Conservation (phyloP, 371 early-diverging fungal genomes). For the Syncephalis fuscata region DNA sequence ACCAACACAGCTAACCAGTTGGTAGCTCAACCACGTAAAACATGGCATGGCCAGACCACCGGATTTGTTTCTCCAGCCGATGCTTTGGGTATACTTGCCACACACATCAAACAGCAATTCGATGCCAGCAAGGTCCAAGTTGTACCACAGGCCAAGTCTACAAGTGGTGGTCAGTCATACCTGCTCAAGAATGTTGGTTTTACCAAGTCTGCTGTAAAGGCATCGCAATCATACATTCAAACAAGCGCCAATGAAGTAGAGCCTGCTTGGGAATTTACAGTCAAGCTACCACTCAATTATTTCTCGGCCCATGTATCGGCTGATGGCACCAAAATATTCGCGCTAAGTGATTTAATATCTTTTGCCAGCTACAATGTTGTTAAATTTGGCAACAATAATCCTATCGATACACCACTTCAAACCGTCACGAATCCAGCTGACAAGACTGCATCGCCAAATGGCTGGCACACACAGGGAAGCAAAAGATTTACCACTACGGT, state of each 20-base stretch:
- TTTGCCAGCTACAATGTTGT: constrained; percentile 58
- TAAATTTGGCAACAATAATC: constrained; percentile 79
- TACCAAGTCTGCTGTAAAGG: too few relatives aligned
- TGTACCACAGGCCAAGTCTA: too few relatives aligned
- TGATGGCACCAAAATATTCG: constrained; percentile 36
- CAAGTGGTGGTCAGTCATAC: too few relatives aligned
- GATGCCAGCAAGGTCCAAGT: too few relatives aligned
- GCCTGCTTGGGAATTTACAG: constrained; percentile 71
- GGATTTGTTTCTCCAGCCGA: too few relatives aligned
- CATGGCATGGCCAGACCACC: too few relatives aligned
- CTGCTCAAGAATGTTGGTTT: too few relatives aligned
- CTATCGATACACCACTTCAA: constrained; percentile 41
- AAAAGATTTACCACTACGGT: constrained; percentile 36
- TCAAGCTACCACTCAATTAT: constrained; percentile 83
- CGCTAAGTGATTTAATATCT: constrained; percentile 78
- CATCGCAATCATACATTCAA: too few relatives aligned
- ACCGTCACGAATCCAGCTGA: constrained; percentile 57
- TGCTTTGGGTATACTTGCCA: too few relatives aligned
- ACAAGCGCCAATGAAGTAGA: not conserved
- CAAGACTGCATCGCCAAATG: constrained; percentile 48
- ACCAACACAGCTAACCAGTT: not conserved
- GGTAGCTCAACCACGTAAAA: too few relatives aligned
- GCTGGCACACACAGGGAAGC: constrained; percentile 48
- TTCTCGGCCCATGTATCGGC: constrained; percentile 73
- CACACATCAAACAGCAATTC: too few relatives aligned